A percentile compares a stretch with the other conserved stretches of the same genome.
Evolutionary conservation across 2,329 filamentous ascomycete genomes (phyloP).

Genomic region (Epichloe festucae): DNA sequence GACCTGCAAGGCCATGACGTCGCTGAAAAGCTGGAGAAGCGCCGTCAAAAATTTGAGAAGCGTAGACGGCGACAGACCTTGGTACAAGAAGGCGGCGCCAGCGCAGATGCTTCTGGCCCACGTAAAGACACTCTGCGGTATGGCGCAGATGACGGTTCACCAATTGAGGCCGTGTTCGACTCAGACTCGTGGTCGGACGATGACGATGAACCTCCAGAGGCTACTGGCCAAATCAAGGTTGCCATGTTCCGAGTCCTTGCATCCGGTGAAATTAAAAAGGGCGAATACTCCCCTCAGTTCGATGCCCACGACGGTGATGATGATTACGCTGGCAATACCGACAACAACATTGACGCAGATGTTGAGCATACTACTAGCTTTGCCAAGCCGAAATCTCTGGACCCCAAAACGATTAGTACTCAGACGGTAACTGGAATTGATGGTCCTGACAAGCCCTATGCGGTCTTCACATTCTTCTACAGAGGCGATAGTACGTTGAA

Average conservation of each 20-base stretch:
- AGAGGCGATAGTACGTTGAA: slow-evolving; percentile 74
- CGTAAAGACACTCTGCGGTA: slow-evolving; percentile 58
- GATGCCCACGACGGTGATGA: slow-evolving; percentile 94
- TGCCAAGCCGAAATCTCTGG: slow-evolving; percentile 87
- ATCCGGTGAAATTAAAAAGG: slow-evolving; percentile 95
- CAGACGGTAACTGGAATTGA: slow-evolving; percentile 99
- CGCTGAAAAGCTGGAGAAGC: slow-evolving; percentile 79
- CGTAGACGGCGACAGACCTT: slow-evolving; percentile 51
- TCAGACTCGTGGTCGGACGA: slow-evolving; percentile 67
- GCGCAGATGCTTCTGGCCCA: slow-evolving; percentile 23
- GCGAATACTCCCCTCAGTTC: slow-evolving; percentile 95
- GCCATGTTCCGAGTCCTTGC: slow-evolving; percentile 91
- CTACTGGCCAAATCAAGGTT: slow-evolving; percentile 95
- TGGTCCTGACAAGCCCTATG: slow-evolving; percentile 89
- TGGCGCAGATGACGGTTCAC: slow-evolving; percentile 60
- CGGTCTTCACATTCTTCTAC: slow-evolving; percentile 96
- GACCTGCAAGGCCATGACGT: slow-evolving; percentile 90
- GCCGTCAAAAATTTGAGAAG: slow-evolving; percentile 65
- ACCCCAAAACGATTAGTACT: slow-evolving; percentile 95
- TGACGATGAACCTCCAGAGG: slow-evolving; percentile 83
- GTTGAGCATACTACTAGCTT: slow-evolving; percentile 97
- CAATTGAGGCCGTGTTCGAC: slow-evolving; percentile 54
- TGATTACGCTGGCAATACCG: slow-evolving; percentile 40
- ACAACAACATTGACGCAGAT: slow-evolving; percentile 58
- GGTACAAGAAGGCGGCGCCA: slow-evolving; percentile 20